Conservation (phyloP, 257 asterid genomes). For the Rauvolfia tetraphylla region DNA sequence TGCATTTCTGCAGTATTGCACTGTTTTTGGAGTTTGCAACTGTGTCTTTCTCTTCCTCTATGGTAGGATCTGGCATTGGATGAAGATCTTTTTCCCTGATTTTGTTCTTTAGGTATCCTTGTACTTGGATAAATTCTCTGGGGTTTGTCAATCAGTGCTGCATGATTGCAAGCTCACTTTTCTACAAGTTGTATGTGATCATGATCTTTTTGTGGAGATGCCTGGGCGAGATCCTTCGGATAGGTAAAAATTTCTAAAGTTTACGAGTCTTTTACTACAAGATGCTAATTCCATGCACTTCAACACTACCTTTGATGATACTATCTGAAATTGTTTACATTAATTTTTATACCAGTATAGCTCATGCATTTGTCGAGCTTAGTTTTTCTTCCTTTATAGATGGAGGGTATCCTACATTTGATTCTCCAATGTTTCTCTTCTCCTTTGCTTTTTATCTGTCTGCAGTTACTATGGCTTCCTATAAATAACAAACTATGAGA, state of each 20-base stretch:
- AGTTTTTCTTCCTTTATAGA: background rate
- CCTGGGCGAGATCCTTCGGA: slow-evolving; percentile 99
- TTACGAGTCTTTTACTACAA: slow-evolving; percentile 8
- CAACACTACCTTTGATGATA: background rate
- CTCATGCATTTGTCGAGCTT: background rate
- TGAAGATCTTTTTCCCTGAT: slow-evolving; percentile 12
- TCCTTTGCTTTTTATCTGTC: background rate
- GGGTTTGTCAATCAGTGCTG: slow-evolving; percentile 88
- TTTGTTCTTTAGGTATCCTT: slow-evolving; percentile 70
- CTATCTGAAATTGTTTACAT: background rate
- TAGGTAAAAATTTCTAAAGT: slow-evolving; percentile 48
- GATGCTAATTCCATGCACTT: background rate
- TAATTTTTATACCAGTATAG: background rate
- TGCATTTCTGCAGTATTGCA: background rate
- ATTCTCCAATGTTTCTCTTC: slow-evolving; percentile 3
- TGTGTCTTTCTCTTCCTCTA: slow-evolving; percentile 10
- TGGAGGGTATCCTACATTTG: background rate
- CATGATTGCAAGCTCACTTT: slow-evolving; percentile 98
- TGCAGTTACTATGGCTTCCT: background rate
- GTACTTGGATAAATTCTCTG: slow-evolving; percentile 97
- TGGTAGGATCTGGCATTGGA: background rate
- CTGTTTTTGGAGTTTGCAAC: background rate
- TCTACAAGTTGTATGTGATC: slow-evolving; percentile 93
- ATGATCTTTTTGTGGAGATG: slow-evolving; percentile 99
- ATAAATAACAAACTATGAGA: background rate